Percentiles rank a stretch among this genome's conserved stretches.
Conservation (phyloP, 2,329 filamentous ascomycete genomes). For the Exophiala sideris region DNA sequence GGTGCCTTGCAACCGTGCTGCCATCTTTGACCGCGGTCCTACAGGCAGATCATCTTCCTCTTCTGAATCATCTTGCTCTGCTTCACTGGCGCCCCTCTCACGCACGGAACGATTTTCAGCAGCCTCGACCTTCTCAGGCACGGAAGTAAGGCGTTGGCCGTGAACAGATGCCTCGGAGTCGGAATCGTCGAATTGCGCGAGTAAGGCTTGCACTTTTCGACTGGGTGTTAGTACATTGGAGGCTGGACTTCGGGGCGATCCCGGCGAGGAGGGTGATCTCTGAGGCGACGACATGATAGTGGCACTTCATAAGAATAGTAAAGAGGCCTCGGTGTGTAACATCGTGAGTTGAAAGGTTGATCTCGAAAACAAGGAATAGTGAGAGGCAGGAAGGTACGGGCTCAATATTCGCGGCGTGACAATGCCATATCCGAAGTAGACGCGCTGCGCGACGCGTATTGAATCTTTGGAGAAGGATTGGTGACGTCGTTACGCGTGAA, state of each 20-base stretch:
- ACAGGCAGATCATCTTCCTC: slow-evolving; percentile 45
- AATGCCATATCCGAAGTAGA: background rate
- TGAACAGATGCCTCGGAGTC: slow-evolving; percentile 37
- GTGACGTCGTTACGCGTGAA: too few species aligned
- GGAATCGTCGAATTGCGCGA: slow-evolving; percentile 48
- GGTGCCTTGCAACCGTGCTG: slow-evolving; percentile 57
- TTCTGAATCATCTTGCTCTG: slow-evolving; percentile 35
- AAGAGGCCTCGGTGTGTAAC: background rate
- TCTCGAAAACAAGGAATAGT: background rate
- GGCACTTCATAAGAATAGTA: background rate
- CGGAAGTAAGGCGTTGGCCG: slow-evolving; percentile 24
- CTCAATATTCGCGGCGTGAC: background rate
- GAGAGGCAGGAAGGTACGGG: background rate
- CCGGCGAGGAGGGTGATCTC: slow-evolving; percentile 8
- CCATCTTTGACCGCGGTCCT: slow-evolving; percentile 61
- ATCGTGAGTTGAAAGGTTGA: background rate
- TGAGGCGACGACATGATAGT: slow-evolving; percentile 13
- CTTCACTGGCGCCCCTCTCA: background rate
- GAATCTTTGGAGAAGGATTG: background rate
- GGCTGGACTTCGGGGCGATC: slow-evolving; percentile 8
- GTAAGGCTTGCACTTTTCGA: slow-evolving; percentile 48
- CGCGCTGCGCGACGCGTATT: background rate
- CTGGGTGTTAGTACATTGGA: slow-evolving; percentile 31
- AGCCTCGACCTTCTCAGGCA: background rate
- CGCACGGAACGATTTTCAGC: background rate